phyloP scores from a whole-genome alignment of 768 basidiomycete species.

The Tephrocybe rancida region DNA sequence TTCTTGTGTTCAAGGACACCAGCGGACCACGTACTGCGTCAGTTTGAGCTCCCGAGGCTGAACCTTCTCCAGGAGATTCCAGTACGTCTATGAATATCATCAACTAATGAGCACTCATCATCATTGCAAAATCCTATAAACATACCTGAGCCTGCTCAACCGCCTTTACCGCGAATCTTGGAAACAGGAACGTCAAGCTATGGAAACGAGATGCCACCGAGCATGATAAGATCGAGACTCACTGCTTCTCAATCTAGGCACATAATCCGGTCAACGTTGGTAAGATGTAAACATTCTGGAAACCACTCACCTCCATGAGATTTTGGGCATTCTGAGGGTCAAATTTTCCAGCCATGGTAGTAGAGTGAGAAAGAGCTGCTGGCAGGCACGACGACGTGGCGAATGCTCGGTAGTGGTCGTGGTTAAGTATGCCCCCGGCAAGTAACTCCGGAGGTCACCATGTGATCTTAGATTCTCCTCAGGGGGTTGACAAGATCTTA shows the following conservation, averaged over 20 bases:
- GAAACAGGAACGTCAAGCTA: neutral
- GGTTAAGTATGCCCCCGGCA: neutral
- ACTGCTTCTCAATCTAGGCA: slow-evolving; percentile 94
- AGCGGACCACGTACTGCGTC: slow-evolving; percentile 65
- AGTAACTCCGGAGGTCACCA: slow-evolving; percentile 1
- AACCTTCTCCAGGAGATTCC: slow-evolving; percentile 88
- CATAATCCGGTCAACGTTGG: neutral
- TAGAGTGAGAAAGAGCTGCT: slow-evolving; percentile 3
- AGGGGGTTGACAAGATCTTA: neutral
- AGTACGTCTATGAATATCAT: slow-evolving; percentile 86
- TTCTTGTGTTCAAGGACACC: neutral
- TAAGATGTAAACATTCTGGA: slow-evolving; percentile 9
- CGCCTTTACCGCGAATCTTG: slow-evolving; percentile 88
- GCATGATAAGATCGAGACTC: slow-evolving; percentile 30
- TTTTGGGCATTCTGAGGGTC: slow-evolving; percentile 94
- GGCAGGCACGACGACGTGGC: slow-evolving; percentile 19
- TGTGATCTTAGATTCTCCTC: slow-evolving; percentile 11
- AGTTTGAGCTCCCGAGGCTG: slow-evolving; percentile 75
- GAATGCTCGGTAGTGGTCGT: slow-evolving; percentile 3
- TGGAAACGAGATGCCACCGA: neutral
- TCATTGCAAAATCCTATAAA: slow-evolving; percentile 3
- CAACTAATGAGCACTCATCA: slow-evolving; percentile 1
- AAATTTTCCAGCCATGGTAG: slow-evolving; percentile 47
- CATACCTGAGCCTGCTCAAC: slow-evolving; percentile 94
- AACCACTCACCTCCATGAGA: slow-evolving; percentile 69